phyloP scores from a whole-genome alignment of 305 asterid genomes.

The Fraxinus sp. region DNA sequence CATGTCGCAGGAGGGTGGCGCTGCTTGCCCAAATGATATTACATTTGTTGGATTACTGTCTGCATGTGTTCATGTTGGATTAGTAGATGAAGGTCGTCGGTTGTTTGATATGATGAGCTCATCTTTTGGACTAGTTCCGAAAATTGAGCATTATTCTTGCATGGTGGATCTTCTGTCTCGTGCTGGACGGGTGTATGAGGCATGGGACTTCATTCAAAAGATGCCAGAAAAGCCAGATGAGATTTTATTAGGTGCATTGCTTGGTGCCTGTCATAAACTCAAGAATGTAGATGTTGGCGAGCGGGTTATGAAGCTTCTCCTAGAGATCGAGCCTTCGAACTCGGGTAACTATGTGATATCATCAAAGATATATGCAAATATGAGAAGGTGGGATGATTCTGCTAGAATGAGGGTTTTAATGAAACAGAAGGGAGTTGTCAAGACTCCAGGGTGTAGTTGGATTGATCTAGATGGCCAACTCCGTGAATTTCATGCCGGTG shows the following conservation, averaged over 20 bases:
- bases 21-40: slow-evolving; percentile 50
- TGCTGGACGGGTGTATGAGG: slow-evolving; percentile 72
- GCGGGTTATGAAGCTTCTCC: slow-evolving; percentile 54
- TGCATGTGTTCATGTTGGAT: slow-evolving; percentile 78
- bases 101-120: slow-evolving; percentile 59
- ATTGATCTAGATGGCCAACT: slow-evolving; percentile 62
- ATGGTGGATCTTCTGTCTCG: slow-evolving; percentile 84
- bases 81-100: slow-evolving; percentile 62
- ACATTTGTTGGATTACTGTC: slow-evolving; percentile 70
- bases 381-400: slow-evolving; percentile 71
- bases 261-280: slow-evolving; percentile 70
- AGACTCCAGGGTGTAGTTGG: slow-evolving; percentile 91
- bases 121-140: slow-evolving; percentile 58
- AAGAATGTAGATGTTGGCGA: slow-evolving; percentile 65
- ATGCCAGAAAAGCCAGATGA: slow-evolving; percentile 84
- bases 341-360: slow-evolving; percentile 72
- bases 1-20: slow-evolving; percentile 44
- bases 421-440: slow-evolving; percentile 67
- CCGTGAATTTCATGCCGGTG: slow-evolving; percentile 74
- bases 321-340: slow-evolving; percentile 70
- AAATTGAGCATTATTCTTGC: slow-evolving; percentile 81
- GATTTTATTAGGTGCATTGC: slow-evolving; percentile 67
- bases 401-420: slow-evolving; percentile 68
- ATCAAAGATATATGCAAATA: slow-evolving; percentile 64
- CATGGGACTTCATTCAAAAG: slow-evolving; percentile 77